Evolutionary conservation across 257 asterid species (phyloP).

Genomic region (Solanum sitiens): DNA sequence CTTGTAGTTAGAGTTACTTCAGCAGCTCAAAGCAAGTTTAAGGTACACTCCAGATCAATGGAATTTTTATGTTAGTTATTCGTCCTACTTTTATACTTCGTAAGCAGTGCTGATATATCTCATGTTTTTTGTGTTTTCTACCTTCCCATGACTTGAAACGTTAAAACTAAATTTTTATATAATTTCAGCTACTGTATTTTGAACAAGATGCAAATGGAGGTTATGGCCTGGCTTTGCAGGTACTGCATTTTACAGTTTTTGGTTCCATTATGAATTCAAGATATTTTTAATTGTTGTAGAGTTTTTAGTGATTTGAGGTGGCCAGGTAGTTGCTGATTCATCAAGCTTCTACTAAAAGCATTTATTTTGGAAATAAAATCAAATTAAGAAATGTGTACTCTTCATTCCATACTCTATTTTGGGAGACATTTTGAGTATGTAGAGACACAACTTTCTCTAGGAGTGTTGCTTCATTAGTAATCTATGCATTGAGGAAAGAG

Average conservation of each 20-base stretch:
- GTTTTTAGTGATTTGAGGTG: background rate
- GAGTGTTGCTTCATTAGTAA: background rate
- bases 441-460: background rate
- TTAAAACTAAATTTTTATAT: conserved; percentile 6
- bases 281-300: background rate
- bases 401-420: background rate
- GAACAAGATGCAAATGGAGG: conserved; percentile 95
- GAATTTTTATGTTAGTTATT: background rate
- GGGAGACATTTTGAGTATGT: background rate
- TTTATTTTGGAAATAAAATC: background rate
- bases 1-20: conserved; percentile 92
- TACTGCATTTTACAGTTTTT: conserved; percentile 8
- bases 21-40: conserved; percentile 97
- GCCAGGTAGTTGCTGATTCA: background rate
- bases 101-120: background rate
- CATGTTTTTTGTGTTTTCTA: background rate
- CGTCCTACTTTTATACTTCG: background rate
- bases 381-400: background rate
- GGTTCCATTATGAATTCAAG: background rate
- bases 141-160: background rate
- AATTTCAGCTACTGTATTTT: conserved; percentile 64
- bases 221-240: conserved; percentile 98
- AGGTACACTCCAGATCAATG: conserved; percentile 30
- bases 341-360: background rate
- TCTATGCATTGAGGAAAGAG: background rate